Base-by-base conservation (phyloP, 768 basidiomycete species). In the Lactarius indigo region DNA sequence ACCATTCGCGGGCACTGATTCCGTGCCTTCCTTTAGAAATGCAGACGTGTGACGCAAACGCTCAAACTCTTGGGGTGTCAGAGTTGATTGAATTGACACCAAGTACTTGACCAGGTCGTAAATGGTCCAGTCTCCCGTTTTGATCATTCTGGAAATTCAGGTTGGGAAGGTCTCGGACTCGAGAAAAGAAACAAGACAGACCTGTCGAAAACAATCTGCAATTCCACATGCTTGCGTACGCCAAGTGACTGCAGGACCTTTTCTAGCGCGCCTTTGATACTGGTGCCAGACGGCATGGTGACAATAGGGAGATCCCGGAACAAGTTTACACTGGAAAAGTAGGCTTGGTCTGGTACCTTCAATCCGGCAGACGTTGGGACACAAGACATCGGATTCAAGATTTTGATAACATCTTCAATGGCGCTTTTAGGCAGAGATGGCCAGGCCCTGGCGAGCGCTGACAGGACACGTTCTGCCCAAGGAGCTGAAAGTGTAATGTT, bases 181-280 rank as follows among this genome's bases (percentile, higher is more conserved):
- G 2, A 28, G 28, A 42, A 41, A 26, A 41, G 20, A 54, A 28
- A 37, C 13, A 54, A 18, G 50, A 10, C 80, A 58, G 61, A 91
- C 88, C 95, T 83, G 62, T 90, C 85, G 74, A 99, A 99, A n/a
- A 99, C 84, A 3, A 97, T 80, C 75, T 98, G 95, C 2, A 98
- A 81, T 66, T 98, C 92, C 8, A 98, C 94, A 69, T 96, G 94
- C 74, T 87, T 92, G 20, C 94, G 85, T 13, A 98, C 92, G 13
- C 94, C 96, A 0, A 98, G 78, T 2, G 82, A 84, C 33, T 84
- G 79, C 7, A 94, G 76, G 3, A 93, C 75, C 69, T 85, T 88
- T 73, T 96, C 94, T 70, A 93, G 74, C 5, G 80, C 76, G 1
- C 88, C 89, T 74, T 91, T 94, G 70, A 95, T 79, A 0, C 74